Evolutionary conservation across 2,329 filamentous ascomycete species (phyloP), one percentile per base, ranked within the genome.

Genomic region (Fusarium sp.): DNA sequence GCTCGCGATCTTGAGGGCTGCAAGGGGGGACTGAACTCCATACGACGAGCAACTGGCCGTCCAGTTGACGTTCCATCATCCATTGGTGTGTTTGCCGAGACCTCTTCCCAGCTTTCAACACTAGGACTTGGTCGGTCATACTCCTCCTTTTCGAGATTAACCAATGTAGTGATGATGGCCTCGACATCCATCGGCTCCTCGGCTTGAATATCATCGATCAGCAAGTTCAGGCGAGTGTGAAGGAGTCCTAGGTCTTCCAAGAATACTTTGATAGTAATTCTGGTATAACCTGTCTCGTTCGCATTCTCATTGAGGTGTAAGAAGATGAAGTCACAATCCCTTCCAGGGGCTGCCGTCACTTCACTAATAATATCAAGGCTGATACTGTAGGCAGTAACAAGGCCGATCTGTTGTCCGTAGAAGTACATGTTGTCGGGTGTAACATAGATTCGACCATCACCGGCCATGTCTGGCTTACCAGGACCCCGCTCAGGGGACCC

Each of bases 321-420:
- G 78, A 94, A 97, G 30, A 98, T 87, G 78, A 94, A 97, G 80
- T 99, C 96, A 77, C 94, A 97, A 74, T 98, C 94, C 77, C 91
- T 91, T 22, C 96, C 96, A 15, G 94, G 91, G 3, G 94, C 94
- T 40, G 93, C 93, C 25, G 94, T 98, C 44, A 98, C 93, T 80
- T 98, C 96, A 11, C 90, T 89, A 60, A 99, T 93, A 49, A 87
- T 90, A 58, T 90, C 87, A 61, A 99, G 84, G 58, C 87, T 89
- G 53, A 97, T 88, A 18, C 88, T 88, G 53, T 94, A 95, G 2
- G 95, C 92, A 38, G 97, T 86, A 1, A 98, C 92, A 8, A 99
- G 86, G 8, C 96, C 96, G 78, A 98, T 90, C 77, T 98, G 93
- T 76, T 98, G 92, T 74, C 94, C 97, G 81, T 98, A 99, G 77